phyloP scores from a whole-genome alignment of 108 stramenopile genomes.

The Skeletonema marinoi region DNA sequence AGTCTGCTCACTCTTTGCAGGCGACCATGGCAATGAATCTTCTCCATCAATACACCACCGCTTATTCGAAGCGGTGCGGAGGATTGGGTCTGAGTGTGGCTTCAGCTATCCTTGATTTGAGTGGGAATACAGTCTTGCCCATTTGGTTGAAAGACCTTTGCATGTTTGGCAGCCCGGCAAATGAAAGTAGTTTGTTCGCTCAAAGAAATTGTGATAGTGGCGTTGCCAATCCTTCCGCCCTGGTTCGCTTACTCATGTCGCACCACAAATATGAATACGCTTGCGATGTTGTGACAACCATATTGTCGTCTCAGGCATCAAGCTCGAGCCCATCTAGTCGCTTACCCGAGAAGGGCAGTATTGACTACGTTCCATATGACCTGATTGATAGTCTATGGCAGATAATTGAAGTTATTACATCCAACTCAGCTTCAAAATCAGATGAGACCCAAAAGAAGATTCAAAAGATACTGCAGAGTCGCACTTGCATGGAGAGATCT shows the following conservation, averaged over 20 bases:
- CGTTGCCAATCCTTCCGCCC: slow-evolving; percentile 61
- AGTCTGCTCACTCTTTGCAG: slow-evolving; percentile 16
- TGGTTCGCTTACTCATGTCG: slow-evolving; percentile 68
- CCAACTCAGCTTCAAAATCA: background rate
- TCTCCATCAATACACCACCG: slow-evolving; percentile 48
- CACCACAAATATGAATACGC: slow-evolving; percentile 68
- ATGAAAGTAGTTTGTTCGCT: slow-evolving; percentile 56
- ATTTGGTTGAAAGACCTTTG: slow-evolving; percentile 72
- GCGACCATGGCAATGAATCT: slow-evolving; percentile 52
- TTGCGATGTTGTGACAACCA: slow-evolving; percentile 57
- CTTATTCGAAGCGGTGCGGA: slow-evolving; percentile 49
- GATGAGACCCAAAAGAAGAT: slow-evolving; percentile 3
- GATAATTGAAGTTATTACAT: slow-evolving; percentile 53
- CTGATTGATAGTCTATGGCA: slow-evolving; percentile 77
- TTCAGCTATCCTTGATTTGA: slow-evolving; percentile 37
- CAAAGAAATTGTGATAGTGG: slow-evolving; percentile 17
- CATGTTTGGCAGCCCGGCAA: slow-evolving; percentile 39
- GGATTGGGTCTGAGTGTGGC: slow-evolving; percentile 76
- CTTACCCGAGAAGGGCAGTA: slow-evolving; percentile 79
- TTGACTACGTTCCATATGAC: slow-evolving; percentile 81
- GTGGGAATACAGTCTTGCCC: slow-evolving; percentile 51
- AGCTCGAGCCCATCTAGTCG: slow-evolving; percentile 42
- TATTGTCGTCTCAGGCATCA: slow-evolving; percentile 31
- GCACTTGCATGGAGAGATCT: slow-evolving; percentile 61
- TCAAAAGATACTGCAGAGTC: slow-evolving; percentile 15